Conservation (phyloP, 805 yeast species). For the Middelhovenomyces tepae region DNA sequence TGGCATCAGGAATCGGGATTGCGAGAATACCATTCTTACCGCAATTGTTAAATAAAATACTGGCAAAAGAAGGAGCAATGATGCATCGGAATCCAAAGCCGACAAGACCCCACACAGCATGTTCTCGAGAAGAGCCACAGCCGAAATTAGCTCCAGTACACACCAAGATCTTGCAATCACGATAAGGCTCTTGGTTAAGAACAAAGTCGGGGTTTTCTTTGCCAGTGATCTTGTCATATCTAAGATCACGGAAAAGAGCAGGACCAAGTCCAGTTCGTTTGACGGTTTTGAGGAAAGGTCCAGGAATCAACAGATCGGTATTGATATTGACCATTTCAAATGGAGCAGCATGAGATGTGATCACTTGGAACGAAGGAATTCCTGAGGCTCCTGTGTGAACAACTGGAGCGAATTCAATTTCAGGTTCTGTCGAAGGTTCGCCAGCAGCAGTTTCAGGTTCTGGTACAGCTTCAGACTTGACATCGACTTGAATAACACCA, state of each 20-base stretch:
- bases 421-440: constrained; percentile 24
- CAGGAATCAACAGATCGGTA: constrained; percentile 95
- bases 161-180: constrained; percentile 65
- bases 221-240: constrained; percentile 53
- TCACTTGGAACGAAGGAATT: constrained; percentile 61
- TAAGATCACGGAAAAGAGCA: constrained; percentile 82
- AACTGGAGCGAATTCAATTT: constrained; percentile 18
- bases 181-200: constrained; percentile 73
- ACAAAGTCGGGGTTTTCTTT: constrained; percentile 68
- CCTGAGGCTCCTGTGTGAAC: constrained; percentile 43
- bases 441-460: no score
- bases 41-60: constrained; percentile 90
- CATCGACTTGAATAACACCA: no score
- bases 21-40: constrained; percentile 90
- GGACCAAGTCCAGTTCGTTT: constrained; percentile 83
- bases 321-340: constrained; percentile 88
- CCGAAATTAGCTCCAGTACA: constrained; percentile 94
- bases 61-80: constrained; percentile 95
- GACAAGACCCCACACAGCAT: constrained; percentile 96
- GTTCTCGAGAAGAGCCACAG: constrained; percentile 96
- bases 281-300: constrained; percentile 90
- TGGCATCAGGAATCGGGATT: constrained; percentile 73
- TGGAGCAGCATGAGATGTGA: constrained; percentile 83
- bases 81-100: constrained; percentile 91
- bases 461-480: no score